Evolutionary conservation across 495 filamentous ascomycete genomes (phyloP), one percentile per base, ranked within the genome.

Genomic region (Penicillium maclennaniae): DNA sequence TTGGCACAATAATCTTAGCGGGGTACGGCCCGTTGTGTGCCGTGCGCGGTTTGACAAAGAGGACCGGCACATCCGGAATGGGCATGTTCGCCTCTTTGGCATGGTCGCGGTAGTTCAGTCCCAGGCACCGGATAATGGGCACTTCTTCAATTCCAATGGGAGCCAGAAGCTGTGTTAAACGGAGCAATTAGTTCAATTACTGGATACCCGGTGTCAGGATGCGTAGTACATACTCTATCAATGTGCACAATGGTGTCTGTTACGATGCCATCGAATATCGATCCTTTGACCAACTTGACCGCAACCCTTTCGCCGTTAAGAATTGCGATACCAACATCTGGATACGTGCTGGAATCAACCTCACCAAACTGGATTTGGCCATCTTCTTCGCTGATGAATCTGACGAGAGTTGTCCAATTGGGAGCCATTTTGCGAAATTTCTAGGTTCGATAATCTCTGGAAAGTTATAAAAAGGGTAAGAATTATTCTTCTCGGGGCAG

Each of bases 41-140:
- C 6, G 86, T 88, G 15, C 71, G 57, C 14, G 87, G 87, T 66
- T 90, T 91, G 66, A 85, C 84, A 65, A 89, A 90, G 27, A 91
- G 60, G 17, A 87, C 74, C 3, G 87, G 87, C 38, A 78, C 84
- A 56, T 79, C 75, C 1, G 87, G 87, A 47, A 88, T 73, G 1
- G 84, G 77, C 76, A 89, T 81, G 14, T 76, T 80, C 37, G 80
- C 74, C 78, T 89, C 87, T 56, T 84, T 53, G 88, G 87, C 54
- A 14, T 57, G 54, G 41, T 80, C 63, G 17, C 74, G 79, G 62
- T 90, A 90, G 69, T 90, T 89, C 16, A 89, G 73, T 12, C 87
- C 86, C 17, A 91, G 62, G 51, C 85, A 89, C 38, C 87, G 77
- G 45, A 76, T 72, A 31, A 63, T 55, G 14, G 51, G 62, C n/a